Base-by-base conservation (phyloP, 768 basidiomycete species). In the Suillus tomentosus region DNA sequence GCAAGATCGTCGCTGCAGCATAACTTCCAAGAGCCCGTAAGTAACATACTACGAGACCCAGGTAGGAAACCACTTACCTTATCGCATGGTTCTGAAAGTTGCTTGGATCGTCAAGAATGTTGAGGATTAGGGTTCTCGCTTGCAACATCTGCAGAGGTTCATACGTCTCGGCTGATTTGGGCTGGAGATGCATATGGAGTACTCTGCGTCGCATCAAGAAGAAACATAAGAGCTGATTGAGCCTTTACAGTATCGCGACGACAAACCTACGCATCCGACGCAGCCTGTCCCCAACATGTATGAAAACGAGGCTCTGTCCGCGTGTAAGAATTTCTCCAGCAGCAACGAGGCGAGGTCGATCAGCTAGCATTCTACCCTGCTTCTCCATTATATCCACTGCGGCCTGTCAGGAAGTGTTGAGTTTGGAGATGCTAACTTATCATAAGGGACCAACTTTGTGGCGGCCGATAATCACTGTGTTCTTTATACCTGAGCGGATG, bases 1-100 rank as follows among this genome's bases (percentile, higher is more conserved):
- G 83, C 45, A 45, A 10, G 45, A n/a, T n/a, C 10, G 45, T 45
- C 19, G 45, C 45, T 19, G n/a, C 45, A 3, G 45, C 45, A n/a
- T n/a, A 45, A n/a, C 45, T 45, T n/a, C 45, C 7, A 45, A 45
- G n/a, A 3, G 10, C 10, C 9, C 45, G n/a, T 45, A 45, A 45
- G n/a, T 19, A 7, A 42, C 42, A 42, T 17, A 40, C 40, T 42
- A 42, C 2, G 15, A 42, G 15, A 17, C 42, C 42, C 42, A 42
- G 2, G 13, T 45, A n/a, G 9, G 3, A 45, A 47, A 47, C 4
- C 1, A 2, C 45, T 47, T n/a, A 47, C 45, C 10, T 47, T 47
- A 9, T 19, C 2, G 19, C 45, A 47, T 47, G 45, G 10, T 47
- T 11, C 45, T 47, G 45, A n/a, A 47, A 47, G 45, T n/a, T 47